Evolutionary conservation across 2,329 filamentous ascomycete genomes (phyloP), one percentile per base, ranked within the genome.

Genomic region (Myriosclerotinia duriaeana): DNA sequence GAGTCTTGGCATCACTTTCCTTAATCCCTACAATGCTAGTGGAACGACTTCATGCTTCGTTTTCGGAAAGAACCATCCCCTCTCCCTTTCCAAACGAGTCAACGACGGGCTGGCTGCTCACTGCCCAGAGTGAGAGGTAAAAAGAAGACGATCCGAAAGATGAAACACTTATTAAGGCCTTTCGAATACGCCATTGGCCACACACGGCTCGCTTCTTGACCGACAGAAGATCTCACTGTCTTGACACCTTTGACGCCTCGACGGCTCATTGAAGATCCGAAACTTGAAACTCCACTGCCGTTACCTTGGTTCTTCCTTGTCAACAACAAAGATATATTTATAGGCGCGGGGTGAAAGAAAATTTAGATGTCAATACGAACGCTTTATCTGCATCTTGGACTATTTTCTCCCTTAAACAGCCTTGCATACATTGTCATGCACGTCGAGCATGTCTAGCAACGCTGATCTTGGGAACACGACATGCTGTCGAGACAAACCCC

Each of bases 361-460:
- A 40, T 30, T 34, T 52, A 38, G 38, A 50, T 60, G 53, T 36
- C 42, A 26, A 38, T 38, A 50, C 22, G 30, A 22, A 50, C 36
- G 30, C 42, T 48, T n/a, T 42, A 53, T 38, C 30, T 34, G 40
- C n/a, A 58, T 42, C 42, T 48, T 11, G 17, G 20, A 44, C 30
- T 20, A 44, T 40, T 52, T 40, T 26, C 22, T 59, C 62, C 56
- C 8, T 46, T 38, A 44, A 52, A 36, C 60, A 66, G 65, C 65
- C 59, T 64, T 66, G 65, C 65, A 66, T 66, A 66, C 59, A 64
- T 66, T 66, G 53, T 53, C 58, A 64, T 64, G 65, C 65, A 64
- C 58, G 26, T 61, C 17, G n/a, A 46, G 56, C 64, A 46, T 66
- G 64, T 42, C 38, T 58, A 42, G 30, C 53, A 66, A 62, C 58